Base-by-base conservation (phyloP, 2,329 filamentous ascomycete species). In the Fusarium lateritium region DNA sequence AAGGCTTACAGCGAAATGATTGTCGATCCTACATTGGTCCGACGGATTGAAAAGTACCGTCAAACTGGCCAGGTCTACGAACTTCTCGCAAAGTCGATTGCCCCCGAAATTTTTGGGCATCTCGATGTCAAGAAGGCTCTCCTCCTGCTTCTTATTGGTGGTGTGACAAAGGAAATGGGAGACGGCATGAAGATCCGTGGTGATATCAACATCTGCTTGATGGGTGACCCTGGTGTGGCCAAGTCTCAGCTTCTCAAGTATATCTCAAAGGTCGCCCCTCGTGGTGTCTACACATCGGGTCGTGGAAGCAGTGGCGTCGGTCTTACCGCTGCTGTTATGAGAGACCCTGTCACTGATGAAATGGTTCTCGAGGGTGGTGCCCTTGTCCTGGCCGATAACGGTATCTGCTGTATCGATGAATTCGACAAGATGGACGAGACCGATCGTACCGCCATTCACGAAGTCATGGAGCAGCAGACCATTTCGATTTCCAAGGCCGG, bases 191-290 rank as follows among this genome's bases (percentile, higher is more conserved):
- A 94, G 76, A 99, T 99, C 78, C 94, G 96, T 86, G 96, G 96
- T 75, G 96, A 99, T 77, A 97, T 99, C 84, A 99, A 99, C 82
- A 91, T 99, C 67, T 98, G 96, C 79, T 83, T 99, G 76, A 99
- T 99, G 96, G 96, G 96, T 86, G 96, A 99, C 77, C 96, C 96
- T 78, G 96, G 96, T 93, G 96, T 99, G 77, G 96, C 96, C 83
- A 99, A 99, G 83, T 99, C 96, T 38, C 96, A 99, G 83, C 84
- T 99, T 71, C 87, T 99, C 71, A 98, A 98, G 82, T 99, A 99
- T 80, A 98, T 99, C 78, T 94, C 94, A 70, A 98, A 99, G 83
- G 96, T 99, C 31, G 95, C 96, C 2, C 96, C 96, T 65, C 93
- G 96, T 67, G 94, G 94, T 74, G 91, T 94, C 14, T 94, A 94